Percentiles rank a stretch among this genome's conserved stretches.
These are phyloP conservation scores for Lactarius hatsudake DNA, from an alignment of 768 basidiomycete species.

Conservation along the genomic window DNA sequence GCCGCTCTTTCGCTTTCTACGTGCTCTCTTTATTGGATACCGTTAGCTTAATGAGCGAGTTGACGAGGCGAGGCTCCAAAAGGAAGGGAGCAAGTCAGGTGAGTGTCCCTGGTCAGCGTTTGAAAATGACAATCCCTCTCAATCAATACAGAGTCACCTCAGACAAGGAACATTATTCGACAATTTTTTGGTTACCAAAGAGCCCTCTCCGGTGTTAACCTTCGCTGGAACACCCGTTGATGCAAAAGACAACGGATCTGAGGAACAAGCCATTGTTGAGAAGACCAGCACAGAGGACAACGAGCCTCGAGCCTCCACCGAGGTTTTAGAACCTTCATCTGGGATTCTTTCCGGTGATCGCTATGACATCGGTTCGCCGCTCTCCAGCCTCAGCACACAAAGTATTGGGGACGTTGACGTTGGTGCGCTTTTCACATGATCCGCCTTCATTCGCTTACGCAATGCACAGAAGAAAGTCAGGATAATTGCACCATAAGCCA, in stretches of 20 bases:
- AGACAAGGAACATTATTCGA: constrained; percentile 33
- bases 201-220: background rate
- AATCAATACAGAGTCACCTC: constrained; percentile 11
- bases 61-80: constrained; percentile 6
- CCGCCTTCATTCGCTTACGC: background rate
- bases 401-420: background rate
- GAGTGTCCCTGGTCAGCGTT: background rate
- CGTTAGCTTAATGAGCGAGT: constrained; percentile 4
- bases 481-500: background rate
- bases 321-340: background rate
- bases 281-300: background rate
- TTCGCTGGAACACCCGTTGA: background rate
- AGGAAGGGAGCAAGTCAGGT: constrained; percentile 13
- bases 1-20: background rate
- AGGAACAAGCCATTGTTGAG: background rate
- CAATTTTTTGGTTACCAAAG: constrained; percentile 14
- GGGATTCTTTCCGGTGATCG: background rate
- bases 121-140: background rate
- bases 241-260: background rate
- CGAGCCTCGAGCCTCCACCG: background rate
- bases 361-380: background rate
- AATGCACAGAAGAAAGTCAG: constrained; percentile 3
- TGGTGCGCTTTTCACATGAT: constrained; percentile 8
- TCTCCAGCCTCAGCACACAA: background rate
- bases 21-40: background rate